Percentiles rank a stretch among this genome's conserved stretches.
Evolutionary conservation across 331 rosid species (phyloP).

Genomic region (Erythrophleum ivorense): DNA sequence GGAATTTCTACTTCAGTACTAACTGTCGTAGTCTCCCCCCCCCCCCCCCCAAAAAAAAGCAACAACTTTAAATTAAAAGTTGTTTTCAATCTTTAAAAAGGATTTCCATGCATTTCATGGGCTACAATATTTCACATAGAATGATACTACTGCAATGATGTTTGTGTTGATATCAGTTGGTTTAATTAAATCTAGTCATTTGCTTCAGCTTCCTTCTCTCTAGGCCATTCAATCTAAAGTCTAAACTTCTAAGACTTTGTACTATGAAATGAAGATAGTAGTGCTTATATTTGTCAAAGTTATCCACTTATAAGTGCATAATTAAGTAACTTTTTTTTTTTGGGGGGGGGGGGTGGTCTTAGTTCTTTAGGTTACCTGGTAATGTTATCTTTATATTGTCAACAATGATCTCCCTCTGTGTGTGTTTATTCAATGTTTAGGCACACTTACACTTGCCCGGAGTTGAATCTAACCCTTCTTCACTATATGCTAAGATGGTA

Average conservation of each 20-base stretch:
- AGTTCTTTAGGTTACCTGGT: background rate
- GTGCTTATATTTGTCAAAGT: background rate
- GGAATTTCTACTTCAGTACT: background rate
- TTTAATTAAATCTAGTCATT: background rate
- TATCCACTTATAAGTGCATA: background rate
- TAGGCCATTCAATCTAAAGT: background rate
- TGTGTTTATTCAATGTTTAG: background rate
- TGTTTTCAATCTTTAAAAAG: background rate
- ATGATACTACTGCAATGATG: background rate
- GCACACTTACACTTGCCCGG: background rate
- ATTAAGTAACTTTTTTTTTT: background rate
- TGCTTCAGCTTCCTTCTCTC: background rate
- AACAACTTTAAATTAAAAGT: background rate
- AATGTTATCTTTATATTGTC: background rate
- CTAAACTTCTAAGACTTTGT: background rate
- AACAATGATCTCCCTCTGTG: background rate
- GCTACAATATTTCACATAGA: background rate
- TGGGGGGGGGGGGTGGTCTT: too few species aligned
- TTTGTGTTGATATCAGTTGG: background rate
- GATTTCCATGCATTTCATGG: background rate
- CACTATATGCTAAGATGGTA: background rate
- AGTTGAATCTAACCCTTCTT: constrained; percentile 9
- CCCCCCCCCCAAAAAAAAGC: too few species aligned
- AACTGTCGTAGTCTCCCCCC: background rate
- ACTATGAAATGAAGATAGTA: background rate